A percentile compares a stretch with the other conserved stretches of the same genome.
These are phyloP conservation scores for Naematelia aurantialba DNA, from an alignment of 768 basidiomycete genomes.

Conservation along the genomic window DNA sequence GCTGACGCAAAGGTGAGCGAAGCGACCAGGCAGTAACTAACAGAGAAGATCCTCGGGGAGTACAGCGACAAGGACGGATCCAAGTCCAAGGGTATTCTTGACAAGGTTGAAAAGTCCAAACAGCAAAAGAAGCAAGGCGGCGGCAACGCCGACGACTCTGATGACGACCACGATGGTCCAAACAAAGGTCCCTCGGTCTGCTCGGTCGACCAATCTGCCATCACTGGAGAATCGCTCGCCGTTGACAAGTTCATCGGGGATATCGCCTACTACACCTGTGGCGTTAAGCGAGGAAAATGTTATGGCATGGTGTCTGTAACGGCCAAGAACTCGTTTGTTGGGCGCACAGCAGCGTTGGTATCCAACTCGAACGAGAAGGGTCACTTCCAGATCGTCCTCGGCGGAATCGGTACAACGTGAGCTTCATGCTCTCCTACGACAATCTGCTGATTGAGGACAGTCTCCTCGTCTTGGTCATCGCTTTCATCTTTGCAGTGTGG, in stretches of 20 bases:
- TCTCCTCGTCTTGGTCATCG: constrained; percentile 54
- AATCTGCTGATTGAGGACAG: constrained; percentile 4
- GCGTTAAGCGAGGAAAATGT: constrained; percentile 42
- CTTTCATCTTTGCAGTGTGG: constrained; percentile 54
- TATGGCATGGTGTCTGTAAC: constrained; percentile 51
- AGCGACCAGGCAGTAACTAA: not conserved
- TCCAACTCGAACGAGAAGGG: constrained; percentile 52
- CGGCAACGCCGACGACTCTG: constrained; percentile 23
- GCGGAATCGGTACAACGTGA: constrained; percentile 51
- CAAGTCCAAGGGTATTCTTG: constrained; percentile 47
- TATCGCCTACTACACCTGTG: constrained; percentile 53
- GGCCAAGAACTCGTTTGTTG: constrained; percentile 55
- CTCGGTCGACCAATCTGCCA: constrained; percentile 55
- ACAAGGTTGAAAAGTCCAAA: constrained; percentile 25
- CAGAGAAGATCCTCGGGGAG: constrained; percentile 51
- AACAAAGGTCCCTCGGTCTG: constrained; percentile 54
- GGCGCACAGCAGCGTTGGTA: constrained; percentile 55
- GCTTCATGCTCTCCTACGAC: not conserved
- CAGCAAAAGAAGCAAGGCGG: constrained; percentile 16
- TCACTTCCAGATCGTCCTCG: constrained; percentile 56
- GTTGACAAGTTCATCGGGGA: constrained; percentile 56
- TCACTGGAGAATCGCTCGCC: constrained; percentile 56
- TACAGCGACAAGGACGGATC: constrained; percentile 53
- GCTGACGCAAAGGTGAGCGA: constrained; percentile 52
- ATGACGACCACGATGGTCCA: constrained; percentile 46